These are phyloP conservation scores for Coemansia sp. DNA, from an alignment of 192 early-diverging fungal species.

Conservation along the genomic window DNA sequence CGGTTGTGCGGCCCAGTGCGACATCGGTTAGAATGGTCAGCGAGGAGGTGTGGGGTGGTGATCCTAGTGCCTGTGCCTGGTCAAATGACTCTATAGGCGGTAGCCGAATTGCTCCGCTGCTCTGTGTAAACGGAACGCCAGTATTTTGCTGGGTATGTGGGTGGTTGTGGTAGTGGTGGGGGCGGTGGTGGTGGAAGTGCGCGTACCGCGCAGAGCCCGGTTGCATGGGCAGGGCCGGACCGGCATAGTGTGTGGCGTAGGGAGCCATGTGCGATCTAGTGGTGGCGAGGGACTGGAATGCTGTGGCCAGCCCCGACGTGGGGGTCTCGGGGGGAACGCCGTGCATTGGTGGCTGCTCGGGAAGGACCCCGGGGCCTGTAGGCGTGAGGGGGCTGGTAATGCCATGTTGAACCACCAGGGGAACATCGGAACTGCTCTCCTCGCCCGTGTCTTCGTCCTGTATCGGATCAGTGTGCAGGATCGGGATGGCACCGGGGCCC, in stretches of 20 bases:
- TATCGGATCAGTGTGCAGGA: constrained; percentile 29
- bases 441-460: constrained; percentile 3
- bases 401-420: constrained; percentile 7
- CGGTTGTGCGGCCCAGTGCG: constrained; percentile 3
- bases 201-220: too few relatives aligned
- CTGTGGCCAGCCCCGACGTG: constrained; percentile 24
- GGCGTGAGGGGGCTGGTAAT: neutral
- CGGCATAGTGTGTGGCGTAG: too few relatives aligned
- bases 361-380: neutral
- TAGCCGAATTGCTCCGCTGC: constrained; percentile 18
- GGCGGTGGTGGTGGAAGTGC: neutral
- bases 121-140: too few relatives aligned
- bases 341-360: neutral
- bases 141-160: neutral
- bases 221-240: too few relatives aligned
- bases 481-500: constrained; percentile 39
- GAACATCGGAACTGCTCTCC: constrained; percentile 20
- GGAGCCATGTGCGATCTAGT: neutral
- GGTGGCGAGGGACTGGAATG: constrained; percentile 29
- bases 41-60: constrained; percentile 9
- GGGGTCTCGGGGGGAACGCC: constrained; percentile 23
- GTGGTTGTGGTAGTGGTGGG: neutral
- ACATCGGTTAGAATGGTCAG: constrained; percentile 21
- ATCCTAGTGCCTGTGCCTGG: constrained; percentile 12
- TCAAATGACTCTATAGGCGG: constrained; percentile 45